Evolutionary conservation across 2,329 filamentous ascomycete genomes (phyloP), one percentile per base, ranked within the genome.

Genomic region (Emericellopsis cladophorae): DNA sequence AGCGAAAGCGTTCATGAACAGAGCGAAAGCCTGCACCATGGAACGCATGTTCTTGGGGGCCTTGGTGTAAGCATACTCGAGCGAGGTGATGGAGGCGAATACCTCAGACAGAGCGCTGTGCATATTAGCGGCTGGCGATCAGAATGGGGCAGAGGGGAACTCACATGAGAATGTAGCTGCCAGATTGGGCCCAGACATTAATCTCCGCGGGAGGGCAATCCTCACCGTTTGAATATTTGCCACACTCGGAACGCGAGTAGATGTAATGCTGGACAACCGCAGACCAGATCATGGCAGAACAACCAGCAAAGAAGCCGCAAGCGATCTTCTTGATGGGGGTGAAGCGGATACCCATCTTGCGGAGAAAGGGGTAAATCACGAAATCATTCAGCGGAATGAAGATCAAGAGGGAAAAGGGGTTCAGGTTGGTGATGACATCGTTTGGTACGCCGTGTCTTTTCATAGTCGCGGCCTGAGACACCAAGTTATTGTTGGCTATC

Each of bases 11-110:
- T 72, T 76, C 63, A 75, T 81, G 62, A 86, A 81, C 40, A 84
- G 71, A 38, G 74, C 74, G 41, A 86, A 67, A 9, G 76, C 74
- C 49, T 71, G 69, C n/a, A 88, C 78, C 42, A 86, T 69, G 22
- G 77, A 81, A 6, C 81, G 72, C 82, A 88, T 88, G 61, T 84
- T 86, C 53, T 70, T 72, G 8, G 83, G 84, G 0, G 81, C 81
- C 58, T 86, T 86, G 52, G 80, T 81, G 61, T 78, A 86, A 18
- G 83, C 82, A 48, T 84, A 86, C 58, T 88, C 82, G 14, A 85
- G 70, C 11, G 72, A 75, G 1, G 68, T 72, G 47, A 72, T 71
- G 42, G 64, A 67, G 1, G 67, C 64, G 42, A 67, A 60, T 37
- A 72, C 67, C 51, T 72, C 68, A 23, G 66, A 61, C 7, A 72